Base-by-base conservation (phyloP, 495 filamentous ascomycete genomes). In the Neurospora sp. region DNA sequence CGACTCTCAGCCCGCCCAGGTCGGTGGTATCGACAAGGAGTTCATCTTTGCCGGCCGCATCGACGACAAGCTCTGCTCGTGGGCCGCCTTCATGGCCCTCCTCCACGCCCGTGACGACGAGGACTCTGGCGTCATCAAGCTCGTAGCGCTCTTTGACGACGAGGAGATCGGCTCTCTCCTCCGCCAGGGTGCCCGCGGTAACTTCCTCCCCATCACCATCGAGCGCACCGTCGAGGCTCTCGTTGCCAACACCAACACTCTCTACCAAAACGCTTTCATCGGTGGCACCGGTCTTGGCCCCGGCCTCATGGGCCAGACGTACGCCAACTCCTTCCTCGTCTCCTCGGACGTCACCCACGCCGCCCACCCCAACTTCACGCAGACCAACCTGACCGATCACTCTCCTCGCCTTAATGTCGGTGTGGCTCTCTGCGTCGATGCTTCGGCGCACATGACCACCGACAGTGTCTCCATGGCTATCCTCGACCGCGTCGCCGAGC, bases 41-140 rank as follows among this genome's bases (percentile, higher is more conserved):
- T 89, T 99, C 82, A 95, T 99, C 80, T 98, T 95, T 75, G 96
- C 92, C 65, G 93, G 94, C 71, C 91, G 96, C 65, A 94, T 99
- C 76, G 96, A 99, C 80, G 96, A 99, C 80, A 98, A 97, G 82
- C 90, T 99, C 70, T 98, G 96, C 86, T 94, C 92, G 69, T 99
- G 91, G 87, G 88, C 94, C 16, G 96, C 96, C 18, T 90, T 97
- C 71, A 90, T 96, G 82, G 96, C 89, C 5, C 89, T 99, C 0
- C 84, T 98, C 20, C 87, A 89, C 74, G 90, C 90, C 44, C 86
- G 89, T 53, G 73, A 81, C 68, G 80, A 82, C 71, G 81, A 83
- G 39, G 79, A 83, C 27, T 82, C 84, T 18, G 86, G 88, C 70
- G 86, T 89, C 45, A 90, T 99, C 78, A 94, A 94, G 83, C 83